Conservation (phyloP, 805 yeast genomes). For the Metschnikowia drakensbergensis region DNA sequence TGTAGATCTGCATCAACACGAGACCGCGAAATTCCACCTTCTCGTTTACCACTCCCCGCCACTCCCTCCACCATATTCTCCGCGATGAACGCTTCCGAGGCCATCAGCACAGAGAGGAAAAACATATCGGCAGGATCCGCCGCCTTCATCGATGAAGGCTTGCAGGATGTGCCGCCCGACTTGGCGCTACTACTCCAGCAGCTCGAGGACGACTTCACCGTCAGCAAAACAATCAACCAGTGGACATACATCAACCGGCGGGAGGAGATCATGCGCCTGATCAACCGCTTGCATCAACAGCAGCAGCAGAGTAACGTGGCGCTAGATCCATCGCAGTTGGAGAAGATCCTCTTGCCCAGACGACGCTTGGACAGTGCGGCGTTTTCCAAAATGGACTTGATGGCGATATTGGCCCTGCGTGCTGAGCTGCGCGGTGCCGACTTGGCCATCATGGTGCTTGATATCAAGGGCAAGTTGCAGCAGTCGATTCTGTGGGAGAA, state of each 20-base stretch:
- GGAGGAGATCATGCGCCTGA: conserved; percentile 41
- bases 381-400: conserved; percentile 51
- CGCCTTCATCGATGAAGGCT: conserved; percentile 12
- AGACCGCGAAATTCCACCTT: conserved; percentile 4
- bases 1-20: neutral
- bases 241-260: conserved; percentile 45
- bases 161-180: conserved; percentile 43
- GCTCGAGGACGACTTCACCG: conserved; percentile 40
- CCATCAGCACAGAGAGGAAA: conserved; percentile 4
- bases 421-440: conserved; percentile 61
- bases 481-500: conserved; percentile 85
- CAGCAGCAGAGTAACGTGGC: conserved; percentile 23
- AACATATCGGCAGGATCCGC: conserved; percentile 12
- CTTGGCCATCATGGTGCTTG: conserved; percentile 68
- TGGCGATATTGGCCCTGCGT: conserved; percentile 68
- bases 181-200: conserved; percentile 40
- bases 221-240: conserved; percentile 40
- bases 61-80: neutral
- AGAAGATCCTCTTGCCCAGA: conserved; percentile 63
- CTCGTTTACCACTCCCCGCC: neutral
- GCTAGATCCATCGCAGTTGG: conserved; percentile 39
- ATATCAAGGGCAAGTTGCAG: conserved; percentile 76
- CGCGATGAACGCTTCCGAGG: conserved; percentile 11
- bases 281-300: conserved; percentile 33
- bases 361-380: conserved; percentile 26